A percentile compares a stretch with the other conserved stretches of the same genome.
These are phyloP conservation scores for Mycena epipterygia DNA, from an alignment of 768 basidiomycete species.

Conservation along the genomic window DNA sequence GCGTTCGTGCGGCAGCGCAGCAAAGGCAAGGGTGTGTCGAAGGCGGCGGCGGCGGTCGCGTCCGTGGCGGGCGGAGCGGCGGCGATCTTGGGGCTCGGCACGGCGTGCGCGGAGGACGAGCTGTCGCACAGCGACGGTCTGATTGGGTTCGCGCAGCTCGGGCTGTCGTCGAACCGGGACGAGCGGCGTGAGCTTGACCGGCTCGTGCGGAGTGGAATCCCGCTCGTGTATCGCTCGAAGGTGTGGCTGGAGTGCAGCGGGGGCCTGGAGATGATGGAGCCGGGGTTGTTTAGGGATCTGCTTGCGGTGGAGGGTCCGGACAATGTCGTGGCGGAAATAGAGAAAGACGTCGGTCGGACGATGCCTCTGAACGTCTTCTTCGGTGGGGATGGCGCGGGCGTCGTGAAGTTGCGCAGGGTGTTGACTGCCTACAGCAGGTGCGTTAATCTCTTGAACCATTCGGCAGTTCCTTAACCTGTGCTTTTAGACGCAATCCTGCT, in stretches of 20 bases:
- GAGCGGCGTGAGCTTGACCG: constrained; percentile 85
- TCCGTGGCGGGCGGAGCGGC: constrained; percentile 63
- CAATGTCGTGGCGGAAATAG: constrained; percentile 83
- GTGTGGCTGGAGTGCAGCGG: constrained; percentile 96
- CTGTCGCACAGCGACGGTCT: constrained; percentile 86
- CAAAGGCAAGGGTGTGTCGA: constrained; percentile 55
- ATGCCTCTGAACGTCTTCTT: constrained; percentile 98
- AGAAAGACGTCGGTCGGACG: constrained; percentile 94
- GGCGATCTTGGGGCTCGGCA: constrained; percentile 76
- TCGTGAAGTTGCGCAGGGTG: constrained; percentile 91
- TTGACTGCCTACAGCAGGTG: constrained; percentile 94
- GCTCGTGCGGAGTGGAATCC: constrained; percentile 89
- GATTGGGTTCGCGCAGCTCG: constrained; percentile 93
- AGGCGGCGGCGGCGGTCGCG: constrained; percentile 42
- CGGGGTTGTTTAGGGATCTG: constrained; percentile 90
- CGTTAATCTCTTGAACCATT: constrained; percentile 43
- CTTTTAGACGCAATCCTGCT: constrained; percentile 84
- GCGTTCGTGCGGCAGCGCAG: constrained; percentile 82
- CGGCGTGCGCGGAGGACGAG: constrained; percentile 77
- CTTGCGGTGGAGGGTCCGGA: constrained; percentile 66
- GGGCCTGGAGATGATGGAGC: constrained; percentile 91
- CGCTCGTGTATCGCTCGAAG: constrained; percentile 88
- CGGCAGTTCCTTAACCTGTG: background rate
- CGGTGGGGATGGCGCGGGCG: constrained; percentile 95
- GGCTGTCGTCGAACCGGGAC: constrained; percentile 79